Percentiles rank a stretch among this genome's conserved stretches.
These are phyloP conservation scores for Citrus cavaleriei DNA, from an alignment of 345 rosid species.

Conservation along the genomic window DNA sequence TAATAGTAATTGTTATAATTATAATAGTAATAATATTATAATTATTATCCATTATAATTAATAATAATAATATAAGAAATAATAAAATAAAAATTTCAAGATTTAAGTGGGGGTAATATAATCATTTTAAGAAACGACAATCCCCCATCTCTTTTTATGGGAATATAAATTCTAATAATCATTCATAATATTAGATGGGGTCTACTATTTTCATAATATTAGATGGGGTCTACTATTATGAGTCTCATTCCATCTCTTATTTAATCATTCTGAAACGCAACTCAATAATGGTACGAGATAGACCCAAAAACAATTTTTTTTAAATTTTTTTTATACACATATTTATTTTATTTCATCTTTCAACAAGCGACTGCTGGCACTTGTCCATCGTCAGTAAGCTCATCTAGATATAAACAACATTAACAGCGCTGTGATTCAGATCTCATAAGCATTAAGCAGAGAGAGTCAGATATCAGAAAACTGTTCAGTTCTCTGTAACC, in stretches of 20 bases:
- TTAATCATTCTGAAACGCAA: background rate
- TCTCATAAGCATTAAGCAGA: background rate
- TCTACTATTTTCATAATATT: too few species aligned
- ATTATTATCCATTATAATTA: too few species aligned
- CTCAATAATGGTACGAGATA: background rate
- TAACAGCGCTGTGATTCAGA: background rate
- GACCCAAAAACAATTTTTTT: background rate
- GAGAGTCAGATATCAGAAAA: background rate
- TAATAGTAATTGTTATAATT: too few species aligned
- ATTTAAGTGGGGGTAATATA: too few species aligned
- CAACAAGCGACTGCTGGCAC: background rate
- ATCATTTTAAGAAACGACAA: accelerated
- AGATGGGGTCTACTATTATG: accelerated
- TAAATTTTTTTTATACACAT: background rate
- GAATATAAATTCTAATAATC: too few species aligned
- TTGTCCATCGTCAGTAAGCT: background rate
- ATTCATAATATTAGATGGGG: too few species aligned
- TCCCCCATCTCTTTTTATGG: too few species aligned
- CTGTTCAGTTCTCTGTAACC: background rate
- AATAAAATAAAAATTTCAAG: too few species aligned
- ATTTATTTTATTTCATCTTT: background rate
- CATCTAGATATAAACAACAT: background rate
- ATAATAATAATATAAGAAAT: too few species aligned
- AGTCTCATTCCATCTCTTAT: too few species aligned
- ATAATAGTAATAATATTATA: too few species aligned